Base-by-base conservation (phyloP, 139 green algal genomes). In the Coccomyxa sp. region DNA sequence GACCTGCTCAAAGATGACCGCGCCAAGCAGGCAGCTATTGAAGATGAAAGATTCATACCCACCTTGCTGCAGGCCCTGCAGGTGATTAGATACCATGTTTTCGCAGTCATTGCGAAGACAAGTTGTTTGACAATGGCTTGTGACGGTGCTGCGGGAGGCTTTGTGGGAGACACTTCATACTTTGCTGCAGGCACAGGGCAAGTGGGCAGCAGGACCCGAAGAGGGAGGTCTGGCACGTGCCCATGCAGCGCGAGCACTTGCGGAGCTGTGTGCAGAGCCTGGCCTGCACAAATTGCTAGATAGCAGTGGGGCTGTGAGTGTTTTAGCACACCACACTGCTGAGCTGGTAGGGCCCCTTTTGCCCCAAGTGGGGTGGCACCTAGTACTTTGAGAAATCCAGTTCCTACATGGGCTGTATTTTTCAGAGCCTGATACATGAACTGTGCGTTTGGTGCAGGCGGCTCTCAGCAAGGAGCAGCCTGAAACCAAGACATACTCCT, bases 1-100 rank as follows among this genome's bases (percentile, higher is more conserved):
- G 84, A 87, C 79, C 84, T 87, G 17, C 32, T 84, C 14, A 87
- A 84, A 59, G 71, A 45, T 13, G 30, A 75, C 25, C n/a, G 83
- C n/a, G 83, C 84, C 25, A 74, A 87, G 16, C 13, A 71, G 18
- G 71, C 27, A 28, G 68, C 79, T 25, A 21, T 76, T 15, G 58
- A 31, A 7, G 27, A 75, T 10, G 31, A 58, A 31, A 74, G 79
- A 10, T 84, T 87, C 58, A 38, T 83, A 10, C 58, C 81, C 25
- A 74, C 74, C 27, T 13, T 87, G 25, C 58, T 84, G 28, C 27
- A 78, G 16, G 81, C 79, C 10, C 71, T 84, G 59, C 30, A 77
- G 84, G 84, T 84, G 71, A 51, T 7, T 3, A 51, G 38, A 51
- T 11, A 11, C 38, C 38, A 51, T 51, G 38, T 51, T 81, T 13